Evolutionary conservation across 2,329 filamentous ascomycete species (phyloP).

Genomic region (Aphanoascus verrucosus): DNA sequence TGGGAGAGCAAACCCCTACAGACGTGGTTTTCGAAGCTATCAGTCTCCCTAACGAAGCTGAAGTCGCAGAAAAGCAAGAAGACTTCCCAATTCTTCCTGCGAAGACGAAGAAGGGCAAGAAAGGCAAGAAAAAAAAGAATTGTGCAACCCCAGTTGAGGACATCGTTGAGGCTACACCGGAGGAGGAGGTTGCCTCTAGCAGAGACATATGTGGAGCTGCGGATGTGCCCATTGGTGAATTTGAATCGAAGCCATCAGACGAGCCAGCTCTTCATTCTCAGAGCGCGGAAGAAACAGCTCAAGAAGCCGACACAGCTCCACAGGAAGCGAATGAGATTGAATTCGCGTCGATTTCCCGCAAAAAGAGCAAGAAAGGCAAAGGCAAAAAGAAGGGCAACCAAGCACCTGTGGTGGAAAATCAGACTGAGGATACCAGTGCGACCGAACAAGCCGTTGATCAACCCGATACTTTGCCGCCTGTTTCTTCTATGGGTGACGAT

Average conservation of each 20-base stretch:
- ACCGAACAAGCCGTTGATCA: not conserved
- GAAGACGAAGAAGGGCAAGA: conserved; percentile 25
- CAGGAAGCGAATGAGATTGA: not conserved
- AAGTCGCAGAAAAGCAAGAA: not conserved
- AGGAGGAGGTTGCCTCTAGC: not conserved
- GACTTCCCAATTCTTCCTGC: not conserved
- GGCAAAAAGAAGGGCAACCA: not conserved
- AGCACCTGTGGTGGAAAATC: not conserved
- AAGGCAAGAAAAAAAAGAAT: conserved; percentile 20
- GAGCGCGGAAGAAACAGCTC: not conserved
- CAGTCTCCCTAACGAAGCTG: not conserved
- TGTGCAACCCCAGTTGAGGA: not conserved
- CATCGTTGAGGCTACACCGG: not conserved
- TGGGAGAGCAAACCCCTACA: not conserved
- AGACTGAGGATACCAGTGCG: not conserved
- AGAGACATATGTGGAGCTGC: not conserved
- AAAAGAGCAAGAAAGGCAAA: conserved; percentile 9
- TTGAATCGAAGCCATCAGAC: not conserved
- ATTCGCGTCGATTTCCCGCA: conserved; percentile 4
- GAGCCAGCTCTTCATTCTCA: not conserved
- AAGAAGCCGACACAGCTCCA: not conserved
- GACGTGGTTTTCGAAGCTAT: not conserved
- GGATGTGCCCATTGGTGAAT: not conserved
- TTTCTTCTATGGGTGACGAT: not conserved
- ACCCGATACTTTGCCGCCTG: not conserved